Evolutionary conservation across 441 rosid genomes (phyloP).

Genomic region (Bocquillonia castaneifolia): DNA sequence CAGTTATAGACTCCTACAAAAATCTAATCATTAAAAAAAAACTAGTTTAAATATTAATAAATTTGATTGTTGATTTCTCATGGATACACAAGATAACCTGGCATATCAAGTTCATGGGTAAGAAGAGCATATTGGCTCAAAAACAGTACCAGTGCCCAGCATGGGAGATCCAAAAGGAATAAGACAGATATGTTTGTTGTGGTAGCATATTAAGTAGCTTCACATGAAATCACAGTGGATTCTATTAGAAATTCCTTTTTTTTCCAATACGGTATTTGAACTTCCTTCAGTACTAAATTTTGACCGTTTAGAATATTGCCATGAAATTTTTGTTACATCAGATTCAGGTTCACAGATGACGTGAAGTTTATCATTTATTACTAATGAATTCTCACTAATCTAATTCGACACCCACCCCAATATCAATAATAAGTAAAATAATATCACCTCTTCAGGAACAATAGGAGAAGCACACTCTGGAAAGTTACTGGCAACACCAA

Average conservation of each 20-base stretch:
- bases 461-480: conserved; percentile 97
- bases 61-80: neutral
- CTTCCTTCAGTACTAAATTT: neutral
- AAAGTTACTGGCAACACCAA: conserved; percentile 97
- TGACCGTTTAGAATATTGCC: neutral
- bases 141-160: neutral
- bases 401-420: neutral
- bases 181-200: neutral
- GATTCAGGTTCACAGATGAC: neutral
- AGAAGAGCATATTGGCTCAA: neutral
- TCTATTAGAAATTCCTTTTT: neutral
- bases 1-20: no score
- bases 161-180: neutral
- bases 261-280: neutral
- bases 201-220: neutral
- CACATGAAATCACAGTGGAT: neutral
- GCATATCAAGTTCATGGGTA: neutral
- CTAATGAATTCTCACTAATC: neutral
- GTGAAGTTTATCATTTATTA: neutral
- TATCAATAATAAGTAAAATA: neutral
- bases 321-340: neutral
- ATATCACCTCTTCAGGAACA: conserved; percentile 90
- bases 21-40: no score
- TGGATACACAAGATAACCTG: neutral
- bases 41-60: neutral